Conservation (phyloP, 495 filamentous ascomycete genomes). For the Pseudevernia furfuracea region DNA sequence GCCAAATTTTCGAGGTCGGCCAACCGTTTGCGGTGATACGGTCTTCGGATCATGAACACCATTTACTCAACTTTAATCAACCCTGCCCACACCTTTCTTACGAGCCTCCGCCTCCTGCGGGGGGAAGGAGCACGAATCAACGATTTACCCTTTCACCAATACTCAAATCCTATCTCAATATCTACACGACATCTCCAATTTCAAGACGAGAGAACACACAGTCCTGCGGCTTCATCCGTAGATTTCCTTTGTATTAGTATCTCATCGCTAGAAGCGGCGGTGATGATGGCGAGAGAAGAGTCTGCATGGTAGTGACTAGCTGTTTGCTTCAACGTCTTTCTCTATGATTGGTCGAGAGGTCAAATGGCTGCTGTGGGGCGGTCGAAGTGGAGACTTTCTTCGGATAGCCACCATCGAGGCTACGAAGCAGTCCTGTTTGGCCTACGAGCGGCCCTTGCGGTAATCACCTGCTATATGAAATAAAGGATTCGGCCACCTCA, state of each 20-base stretch:
- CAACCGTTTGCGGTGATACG: slow-evolving; percentile 26
- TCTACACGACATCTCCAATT: slow-evolving; percentile 21
- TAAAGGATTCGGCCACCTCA: slow-evolving; percentile 44
- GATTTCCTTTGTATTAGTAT: slow-evolving; percentile 24
- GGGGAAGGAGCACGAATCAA: slow-evolving; percentile 4
- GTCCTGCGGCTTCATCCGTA: slow-evolving; percentile 25
- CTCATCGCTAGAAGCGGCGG: slow-evolving; percentile 4
- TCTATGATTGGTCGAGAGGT: slow-evolving; percentile 13
- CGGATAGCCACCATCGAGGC: slow-evolving; percentile 16
- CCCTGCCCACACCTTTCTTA: slow-evolving; percentile 14
- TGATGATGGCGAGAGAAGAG: slow-evolving; percentile 16
- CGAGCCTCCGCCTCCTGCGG: not conserved
- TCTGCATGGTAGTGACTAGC: slow-evolving; percentile 16
- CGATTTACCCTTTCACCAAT: slow-evolving; percentile 26
- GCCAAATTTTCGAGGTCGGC: slow-evolving; percentile 37
- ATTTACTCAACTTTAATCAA: slow-evolving; percentile 19
- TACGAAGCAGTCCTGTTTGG: slow-evolving; percentile 20
- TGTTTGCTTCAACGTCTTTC: slow-evolving; percentile 15
- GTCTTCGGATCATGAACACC: slow-evolving; percentile 11
- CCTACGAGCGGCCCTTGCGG: slow-evolving; percentile 12
- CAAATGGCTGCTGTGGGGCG: slow-evolving; percentile 17
- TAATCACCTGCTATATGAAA: slow-evolving; percentile 34
- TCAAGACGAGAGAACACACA: slow-evolving; percentile 10
- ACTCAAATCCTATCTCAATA: slow-evolving; percentile 19
- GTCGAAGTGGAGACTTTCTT: slow-evolving; percentile 21